A percentile compares a stretch with the other conserved stretches of the same genome.
Conservation (phyloP, 805 yeast genomes). For the Kuraishia borneana region DNA sequence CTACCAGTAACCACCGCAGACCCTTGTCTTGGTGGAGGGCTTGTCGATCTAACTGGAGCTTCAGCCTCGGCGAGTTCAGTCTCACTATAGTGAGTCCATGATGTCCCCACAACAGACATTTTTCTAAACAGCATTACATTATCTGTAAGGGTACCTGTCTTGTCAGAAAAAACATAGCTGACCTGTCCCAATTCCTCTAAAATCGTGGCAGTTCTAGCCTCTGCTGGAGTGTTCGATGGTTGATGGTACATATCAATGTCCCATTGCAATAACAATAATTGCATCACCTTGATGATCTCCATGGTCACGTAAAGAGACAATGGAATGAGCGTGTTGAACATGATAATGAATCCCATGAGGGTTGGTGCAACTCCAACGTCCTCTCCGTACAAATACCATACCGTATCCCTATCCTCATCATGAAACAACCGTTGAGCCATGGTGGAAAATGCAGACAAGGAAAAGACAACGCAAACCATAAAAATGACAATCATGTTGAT, state of each 20-base stretch:
- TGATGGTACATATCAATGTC: constrained; percentile 92
- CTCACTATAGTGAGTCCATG: constrained; percentile 80
- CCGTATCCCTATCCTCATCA: constrained; percentile 25
- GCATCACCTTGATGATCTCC: constrained; percentile 90
- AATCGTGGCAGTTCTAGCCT: constrained; percentile 89
- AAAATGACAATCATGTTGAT: constrained; percentile 77
- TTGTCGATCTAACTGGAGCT: background rate
- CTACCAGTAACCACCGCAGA: constrained; percentile 34
- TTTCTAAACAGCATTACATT: constrained; percentile 89
- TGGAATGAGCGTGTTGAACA: constrained; percentile 96
- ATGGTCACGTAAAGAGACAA: constrained; percentile 89
- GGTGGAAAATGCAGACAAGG: constrained; percentile 68
- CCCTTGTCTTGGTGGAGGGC: constrained; percentile 8
- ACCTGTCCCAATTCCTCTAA: constrained; percentile 97
- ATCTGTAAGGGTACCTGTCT: constrained; percentile 95
- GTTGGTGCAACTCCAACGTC: constrained; percentile 85
- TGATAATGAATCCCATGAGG: constrained; percentile 90
- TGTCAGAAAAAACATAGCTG: constrained; percentile 87
- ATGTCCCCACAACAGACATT: constrained; percentile 74
- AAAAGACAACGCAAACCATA: constrained; percentile 76
- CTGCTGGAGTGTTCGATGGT: constrained; percentile 81
- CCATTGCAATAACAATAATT: constrained; percentile 68
- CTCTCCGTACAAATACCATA: constrained; percentile 66
- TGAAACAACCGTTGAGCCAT: constrained; percentile 60
- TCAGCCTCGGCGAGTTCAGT: constrained; percentile 1